A percentile compares a stretch with the other conserved stretches of the same genome.
These are phyloP conservation scores for Musa acuminata DNA, from an alignment of 176 grass and related monocot genomes.

Conservation along the genomic window DNA sequence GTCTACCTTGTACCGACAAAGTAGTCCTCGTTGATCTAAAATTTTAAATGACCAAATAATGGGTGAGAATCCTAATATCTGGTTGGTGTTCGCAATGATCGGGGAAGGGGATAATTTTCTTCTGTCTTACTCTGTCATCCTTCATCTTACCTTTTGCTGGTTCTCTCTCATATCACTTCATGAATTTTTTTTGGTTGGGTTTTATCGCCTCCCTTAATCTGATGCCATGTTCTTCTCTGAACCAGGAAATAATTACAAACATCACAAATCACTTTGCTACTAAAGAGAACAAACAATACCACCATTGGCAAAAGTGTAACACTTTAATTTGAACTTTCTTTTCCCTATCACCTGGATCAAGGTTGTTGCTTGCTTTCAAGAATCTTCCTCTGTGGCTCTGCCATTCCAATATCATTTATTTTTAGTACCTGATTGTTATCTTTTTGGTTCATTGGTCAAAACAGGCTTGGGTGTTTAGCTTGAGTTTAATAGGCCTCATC, in stretches of 20 bases:
- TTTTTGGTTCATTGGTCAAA: neutral
- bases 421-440: neutral
- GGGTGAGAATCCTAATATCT: too few species aligned
- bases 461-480: constrained; percentile 54
- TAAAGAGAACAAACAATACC: neutral
- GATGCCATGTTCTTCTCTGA: neutral
- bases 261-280: neutral
- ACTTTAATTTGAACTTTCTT: neutral
- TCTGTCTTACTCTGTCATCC: too few species aligned
- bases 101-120: too few species aligned
- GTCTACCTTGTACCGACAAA: too few species aligned
- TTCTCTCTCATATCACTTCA: too few species aligned
- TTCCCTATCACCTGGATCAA: neutral
- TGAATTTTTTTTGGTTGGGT: too few species aligned
- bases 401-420: neutral
- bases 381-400: neutral
- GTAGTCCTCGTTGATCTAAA: too few species aligned
- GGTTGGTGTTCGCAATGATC: too few species aligned
- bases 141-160: too few species aligned
- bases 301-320: neutral
- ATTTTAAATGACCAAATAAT: too few species aligned
- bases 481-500: constrained; percentile 49
- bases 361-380: neutral
- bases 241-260: neutral
- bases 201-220: too few species aligned